Base-by-base conservation (phyloP, 2,329 filamentous ascomycete genomes). In the Trichoderma cornu-damae region DNA sequence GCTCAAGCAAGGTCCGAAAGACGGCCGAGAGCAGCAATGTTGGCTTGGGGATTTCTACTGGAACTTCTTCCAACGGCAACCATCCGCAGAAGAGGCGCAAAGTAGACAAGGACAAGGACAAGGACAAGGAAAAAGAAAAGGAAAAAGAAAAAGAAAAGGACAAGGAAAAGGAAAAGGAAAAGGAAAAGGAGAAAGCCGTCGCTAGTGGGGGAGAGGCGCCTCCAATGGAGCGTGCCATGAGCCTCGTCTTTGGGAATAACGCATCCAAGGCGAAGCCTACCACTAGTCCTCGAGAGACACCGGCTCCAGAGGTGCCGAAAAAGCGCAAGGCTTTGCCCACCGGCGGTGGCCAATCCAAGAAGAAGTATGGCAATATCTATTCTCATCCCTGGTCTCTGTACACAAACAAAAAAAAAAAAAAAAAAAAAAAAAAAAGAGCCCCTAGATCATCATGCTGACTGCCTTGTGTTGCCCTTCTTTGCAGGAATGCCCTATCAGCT, bases 71-170 rank as follows among this genome's bases (percentile, higher is more conserved):
- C 18, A 82, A 80, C 61, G 74, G 78, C 20, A 78, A 80, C 26
- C 79, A 85, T 11, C 78, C 85, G 2, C 76, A 79, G 22, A 96
- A 96, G 75, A 82, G 90, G 66, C 85, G 91, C 62, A 95, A 92
- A 73, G 85, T 89, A 2, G 90, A 96, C 65, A 89, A 89, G 22
- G 57, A 59, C 6, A 58, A 58, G 30, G 56, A 52, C 11, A 58
- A 58, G 38, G 43, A 44, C 9, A 79, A 24, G 96, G 96, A 74
- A 82, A 90, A 66, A 85, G 57, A 55, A 20, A 55, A 59, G 11
- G 40, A 50, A 16, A 79, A 26, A 96, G 96, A 75, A 82, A 90
- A 66, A 85, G 90, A 63, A 94, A 92, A 73, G 85, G 89, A 2
- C 90, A 96, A 66, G 89, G 89, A 40, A n/a, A n/a, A n/a, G n/a